These are phyloP conservation scores for Fusarium siculi DNA, from an alignment of 2,329 filamentous ascomycete species.

Conservation along the genomic window DNA sequence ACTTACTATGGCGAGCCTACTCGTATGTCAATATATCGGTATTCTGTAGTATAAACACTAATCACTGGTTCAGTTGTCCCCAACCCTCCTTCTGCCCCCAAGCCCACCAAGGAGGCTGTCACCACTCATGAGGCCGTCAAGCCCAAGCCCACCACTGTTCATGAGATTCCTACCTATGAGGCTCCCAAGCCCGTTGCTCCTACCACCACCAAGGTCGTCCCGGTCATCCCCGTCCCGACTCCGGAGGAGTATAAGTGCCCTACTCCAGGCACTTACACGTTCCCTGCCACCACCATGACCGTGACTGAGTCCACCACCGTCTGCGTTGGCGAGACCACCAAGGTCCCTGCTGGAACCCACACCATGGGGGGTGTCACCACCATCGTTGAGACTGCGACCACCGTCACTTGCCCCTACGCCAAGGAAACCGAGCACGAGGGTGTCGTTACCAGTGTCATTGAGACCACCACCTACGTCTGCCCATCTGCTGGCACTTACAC, in stretches of 20 bases:
- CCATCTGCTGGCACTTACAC: conserved; percentile 80
- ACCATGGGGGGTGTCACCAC: conserved; percentile 80
- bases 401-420: conserved; percentile 76
- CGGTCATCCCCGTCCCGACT: conserved; percentile 62
- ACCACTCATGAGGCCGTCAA: conserved; percentile 26
- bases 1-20: conserved; percentile 75
- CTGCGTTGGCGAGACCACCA: conserved; percentile 70
- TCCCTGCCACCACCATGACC: conserved; percentile 77
- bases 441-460: conserved; percentile 73
- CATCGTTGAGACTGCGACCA: conserved; percentile 72
- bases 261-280: conserved; percentile 78
- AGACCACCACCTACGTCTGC: conserved; percentile 78
- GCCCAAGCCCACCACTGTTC: conserved; percentile 19
- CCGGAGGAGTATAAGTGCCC: conserved; percentile 65
- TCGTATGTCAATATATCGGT: conserved; percentile 58
- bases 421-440: conserved; percentile 67
- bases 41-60: conserved; percentile 15
- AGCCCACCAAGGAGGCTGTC: conserved; percentile 28
- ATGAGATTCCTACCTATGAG: conserved; percentile 19
- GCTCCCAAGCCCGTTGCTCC: conserved; percentile 30
- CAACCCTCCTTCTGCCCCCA: conserved; percentile 48
- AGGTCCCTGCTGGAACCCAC: conserved; percentile 71
- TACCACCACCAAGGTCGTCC: conserved; percentile 53
- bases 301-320: conserved; percentile 75
- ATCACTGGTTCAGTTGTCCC: conserved; percentile 51